Evolutionary conservation across 805 yeast species (phyloP).

Genomic region (Yarrowia sp.): DNA sequence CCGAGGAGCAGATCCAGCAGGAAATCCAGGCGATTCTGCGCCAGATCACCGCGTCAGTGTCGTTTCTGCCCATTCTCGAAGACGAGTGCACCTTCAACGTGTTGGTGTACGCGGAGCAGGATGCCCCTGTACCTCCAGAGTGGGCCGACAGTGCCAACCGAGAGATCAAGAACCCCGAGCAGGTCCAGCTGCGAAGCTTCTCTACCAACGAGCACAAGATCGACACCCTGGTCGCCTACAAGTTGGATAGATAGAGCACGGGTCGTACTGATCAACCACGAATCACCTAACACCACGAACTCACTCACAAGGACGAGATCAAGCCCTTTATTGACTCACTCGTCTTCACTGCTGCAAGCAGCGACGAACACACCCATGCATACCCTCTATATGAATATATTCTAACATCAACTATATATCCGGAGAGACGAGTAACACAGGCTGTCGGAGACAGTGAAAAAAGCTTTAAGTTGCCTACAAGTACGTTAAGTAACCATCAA

Average conservation of each 20-base stretch:
- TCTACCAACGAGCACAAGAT: slow-evolving; percentile 66
- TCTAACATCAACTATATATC: no score
- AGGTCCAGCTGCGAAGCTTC: slow-evolving; percentile 67
- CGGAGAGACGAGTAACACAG: no score
- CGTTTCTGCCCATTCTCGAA: slow-evolving; percentile 75
- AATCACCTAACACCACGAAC: no score
- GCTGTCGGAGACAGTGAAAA: no score
- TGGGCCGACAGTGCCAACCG: slow-evolving; percentile 80
- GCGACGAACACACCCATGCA: neutral
- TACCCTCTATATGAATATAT: neutral
- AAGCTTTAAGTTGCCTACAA: no score
- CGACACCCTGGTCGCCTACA: slow-evolving; percentile 68
- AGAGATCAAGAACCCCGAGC: slow-evolving; percentile 57
- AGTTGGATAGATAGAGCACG: slow-evolving; percentile 33
- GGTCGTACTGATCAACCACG: no score
- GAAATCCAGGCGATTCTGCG: slow-evolving; percentile 85
- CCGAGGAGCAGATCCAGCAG: slow-evolving; percentile 53
- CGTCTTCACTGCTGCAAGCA: no score
- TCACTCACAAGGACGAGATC: no score
- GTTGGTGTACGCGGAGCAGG: slow-evolving; percentile 67
- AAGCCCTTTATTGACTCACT: no score
- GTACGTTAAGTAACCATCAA: no score
- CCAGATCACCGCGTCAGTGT: slow-evolving; percentile 83
- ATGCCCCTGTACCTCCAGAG: slow-evolving; percentile 66
- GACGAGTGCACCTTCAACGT: slow-evolving; percentile 76